phyloP scores from a whole-genome alignment of 352 stramenopile species.

The Phytophthora sansomeana region DNA sequence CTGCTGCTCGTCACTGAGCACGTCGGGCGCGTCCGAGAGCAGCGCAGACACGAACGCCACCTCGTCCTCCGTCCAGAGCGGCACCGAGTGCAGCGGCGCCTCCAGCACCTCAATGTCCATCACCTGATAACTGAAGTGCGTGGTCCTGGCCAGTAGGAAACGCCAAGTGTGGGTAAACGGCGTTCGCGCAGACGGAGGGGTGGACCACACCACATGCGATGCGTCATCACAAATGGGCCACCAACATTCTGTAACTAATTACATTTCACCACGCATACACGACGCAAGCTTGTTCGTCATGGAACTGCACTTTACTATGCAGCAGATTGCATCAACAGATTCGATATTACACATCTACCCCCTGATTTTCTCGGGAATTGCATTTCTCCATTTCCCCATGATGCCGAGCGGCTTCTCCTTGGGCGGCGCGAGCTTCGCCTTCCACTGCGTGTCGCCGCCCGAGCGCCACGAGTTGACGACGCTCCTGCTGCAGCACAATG shows the following conservation, averaged over 20 bases:
- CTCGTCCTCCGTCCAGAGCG: conserved; percentile 36
- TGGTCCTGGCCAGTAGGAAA: too few species aligned
- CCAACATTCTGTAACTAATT: conserved; percentile 17
- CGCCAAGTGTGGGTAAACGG: too few species aligned
- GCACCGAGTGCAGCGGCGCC: too few species aligned
- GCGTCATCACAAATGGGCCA: too few species aligned
- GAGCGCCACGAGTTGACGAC: conserved; percentile 23
- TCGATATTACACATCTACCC: too few species aligned
- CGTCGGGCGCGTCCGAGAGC: conserved; percentile 32
- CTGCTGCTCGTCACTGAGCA: conserved; percentile 22
- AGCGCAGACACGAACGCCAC: conserved; percentile 33
- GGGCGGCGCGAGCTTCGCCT: conserved; percentile 35
- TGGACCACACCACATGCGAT: neutral
- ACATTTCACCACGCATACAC: too few species aligned
- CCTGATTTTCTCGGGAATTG: neutral
- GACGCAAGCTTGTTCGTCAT: too few species aligned
- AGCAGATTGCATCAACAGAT: too few species aligned
- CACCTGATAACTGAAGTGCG: conserved; percentile 8
- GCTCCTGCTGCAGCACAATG: conserved; percentile 23
- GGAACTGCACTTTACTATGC: too few species aligned
- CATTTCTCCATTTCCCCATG: conserved; percentile 17
- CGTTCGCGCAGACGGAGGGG: too few species aligned
- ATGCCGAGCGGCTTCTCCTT: conserved; percentile 39
- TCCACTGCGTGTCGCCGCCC: conserved; percentile 35
- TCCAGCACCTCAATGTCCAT: conserved; percentile 35